These are phyloP conservation scores for Talaromyces thailandensis DNA, from an alignment of 495 filamentous ascomycete species.

Conservation along the genomic window DNA sequence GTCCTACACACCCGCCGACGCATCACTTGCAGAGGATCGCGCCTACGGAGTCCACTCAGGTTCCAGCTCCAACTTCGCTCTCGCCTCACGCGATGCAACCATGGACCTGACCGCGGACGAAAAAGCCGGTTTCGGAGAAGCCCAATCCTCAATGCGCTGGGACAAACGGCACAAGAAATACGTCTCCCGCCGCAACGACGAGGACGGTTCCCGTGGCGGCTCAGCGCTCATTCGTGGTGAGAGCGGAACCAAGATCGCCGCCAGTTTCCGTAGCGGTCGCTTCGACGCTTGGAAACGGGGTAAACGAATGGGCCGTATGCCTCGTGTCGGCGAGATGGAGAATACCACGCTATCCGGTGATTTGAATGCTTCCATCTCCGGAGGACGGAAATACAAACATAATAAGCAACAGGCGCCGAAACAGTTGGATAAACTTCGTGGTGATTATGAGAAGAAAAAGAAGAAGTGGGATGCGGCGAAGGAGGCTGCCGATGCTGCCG, in stretches of 20 bases:
- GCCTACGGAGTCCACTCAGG: slow-evolving; percentile 89
- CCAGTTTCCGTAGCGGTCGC: slow-evolving; percentile 83
- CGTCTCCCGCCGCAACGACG: slow-evolving; percentile 80
- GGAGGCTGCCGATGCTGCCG: slow-evolving; percentile 51
- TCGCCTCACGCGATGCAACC: slow-evolving; percentile 68
- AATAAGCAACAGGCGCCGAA: slow-evolving; percentile 80
- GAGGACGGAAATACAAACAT: slow-evolving; percentile 63
- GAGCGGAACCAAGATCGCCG: slow-evolving; percentile 89
- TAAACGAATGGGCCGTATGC: slow-evolving; percentile 68
- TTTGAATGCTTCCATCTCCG: slow-evolving; percentile 21
- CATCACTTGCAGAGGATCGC: slow-evolving; percentile 73
- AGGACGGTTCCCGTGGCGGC: slow-evolving; percentile 76
- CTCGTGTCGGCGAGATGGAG: slow-evolving; percentile 76
- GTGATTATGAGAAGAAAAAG: slow-evolving; percentile 85
- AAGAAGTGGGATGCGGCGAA: slow-evolving; percentile 80
- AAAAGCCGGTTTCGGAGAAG: slow-evolving; percentile 62
- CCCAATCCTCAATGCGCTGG: slow-evolving; percentile 75
- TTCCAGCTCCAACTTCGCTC: slow-evolving; percentile 63
- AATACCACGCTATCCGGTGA: slow-evolving; percentile 27
- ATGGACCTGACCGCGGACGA: slow-evolving; percentile 91
- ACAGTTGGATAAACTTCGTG: slow-evolving; percentile 78
- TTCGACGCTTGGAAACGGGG: slow-evolving; percentile 87
- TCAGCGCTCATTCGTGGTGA: slow-evolving; percentile 81
- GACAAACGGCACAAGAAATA: slow-evolving; percentile 97
- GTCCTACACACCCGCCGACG: slow-evolving; percentile 75